Percentiles rank a stretch among this genome's conserved stretches.
Conservation (phyloP, 75 land plant species). For the Adiantum capillusveneris region DNA sequence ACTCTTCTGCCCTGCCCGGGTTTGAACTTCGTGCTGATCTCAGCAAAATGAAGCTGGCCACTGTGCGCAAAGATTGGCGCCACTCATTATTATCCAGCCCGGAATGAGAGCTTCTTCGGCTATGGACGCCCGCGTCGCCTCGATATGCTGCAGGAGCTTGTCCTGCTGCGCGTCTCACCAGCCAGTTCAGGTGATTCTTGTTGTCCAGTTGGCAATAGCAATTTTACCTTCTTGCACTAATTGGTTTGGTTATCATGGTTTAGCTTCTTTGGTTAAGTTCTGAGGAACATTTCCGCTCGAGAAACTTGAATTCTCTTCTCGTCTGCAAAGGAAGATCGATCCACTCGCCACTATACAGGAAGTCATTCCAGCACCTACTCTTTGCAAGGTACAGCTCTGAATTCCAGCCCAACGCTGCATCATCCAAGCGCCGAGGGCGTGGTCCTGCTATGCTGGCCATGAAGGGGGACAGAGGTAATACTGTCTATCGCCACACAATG, state of each 20-base stretch:
- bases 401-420: neutral
- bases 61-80: too few species aligned
- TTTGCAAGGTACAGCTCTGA: neutral
- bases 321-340: neutral
- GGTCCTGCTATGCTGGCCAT: neutral
- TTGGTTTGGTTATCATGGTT: neutral
- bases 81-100: neutral
- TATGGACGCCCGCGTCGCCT: constrained; percentile 4
- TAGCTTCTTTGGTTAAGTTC: neutral
- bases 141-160: constrained; percentile 1
- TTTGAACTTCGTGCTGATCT: too few species aligned
- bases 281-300: neutral
- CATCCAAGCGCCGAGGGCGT: constrained; percentile 1
- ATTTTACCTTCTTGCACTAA: too few species aligned
- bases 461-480: neutral
- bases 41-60: too few species aligned
- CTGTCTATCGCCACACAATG: too few species aligned
- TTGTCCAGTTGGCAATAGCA: neutral
- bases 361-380: too few species aligned
- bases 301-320: neutral
- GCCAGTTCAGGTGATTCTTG: neutral
- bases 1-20: too few species aligned
- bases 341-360: too few species aligned
- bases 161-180: neutral
- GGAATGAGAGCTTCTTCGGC: neutral